phyloP scores from a whole-genome alignment of 495 filamentous ascomycete species.

The Lasiosphaeris hirsuta region DNA sequence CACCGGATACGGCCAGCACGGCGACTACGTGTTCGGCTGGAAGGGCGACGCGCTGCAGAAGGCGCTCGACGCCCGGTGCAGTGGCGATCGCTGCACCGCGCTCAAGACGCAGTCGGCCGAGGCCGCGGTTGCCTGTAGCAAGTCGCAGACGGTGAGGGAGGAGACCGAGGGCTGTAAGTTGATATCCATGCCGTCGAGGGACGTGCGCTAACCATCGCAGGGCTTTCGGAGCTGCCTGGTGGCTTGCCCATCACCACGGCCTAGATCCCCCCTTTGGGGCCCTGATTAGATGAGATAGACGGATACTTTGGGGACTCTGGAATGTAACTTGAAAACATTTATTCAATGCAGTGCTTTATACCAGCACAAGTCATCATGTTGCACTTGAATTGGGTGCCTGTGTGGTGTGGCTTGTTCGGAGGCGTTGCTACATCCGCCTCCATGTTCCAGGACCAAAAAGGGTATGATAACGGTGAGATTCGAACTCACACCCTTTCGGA shows the following conservation, averaged over 20 bases:
- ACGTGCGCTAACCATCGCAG: constrained; percentile 1
- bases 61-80: constrained; percentile 48
- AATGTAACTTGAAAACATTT: no score
- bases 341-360: no score
- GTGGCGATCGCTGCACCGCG: constrained; percentile 36
- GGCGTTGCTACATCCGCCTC: no score
- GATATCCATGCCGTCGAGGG: no score
- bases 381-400: no score
- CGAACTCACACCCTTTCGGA: no score
- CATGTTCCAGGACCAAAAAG: no score
- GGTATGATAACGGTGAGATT: no score
- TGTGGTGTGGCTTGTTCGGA: no score
- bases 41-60: constrained; percentile 44
- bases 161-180: constrained; percentile 31
- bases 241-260: constrained; percentile 10
- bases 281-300: not conserved
- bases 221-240: constrained; percentile 19
- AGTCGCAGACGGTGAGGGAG: constrained; percentile 33
- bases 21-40: constrained; percentile 53
- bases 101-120: constrained; percentile 32
- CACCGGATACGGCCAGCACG: constrained; percentile 44
- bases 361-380: no score
- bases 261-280: not conserved
- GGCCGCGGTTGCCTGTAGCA: constrained; percentile 29
- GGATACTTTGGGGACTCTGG: no score